Evolutionary conservation across 805 yeast genomes (phyloP), one percentile per base, ranked within the genome.

Genomic region (Cyberlindnera petersonii): DNA sequence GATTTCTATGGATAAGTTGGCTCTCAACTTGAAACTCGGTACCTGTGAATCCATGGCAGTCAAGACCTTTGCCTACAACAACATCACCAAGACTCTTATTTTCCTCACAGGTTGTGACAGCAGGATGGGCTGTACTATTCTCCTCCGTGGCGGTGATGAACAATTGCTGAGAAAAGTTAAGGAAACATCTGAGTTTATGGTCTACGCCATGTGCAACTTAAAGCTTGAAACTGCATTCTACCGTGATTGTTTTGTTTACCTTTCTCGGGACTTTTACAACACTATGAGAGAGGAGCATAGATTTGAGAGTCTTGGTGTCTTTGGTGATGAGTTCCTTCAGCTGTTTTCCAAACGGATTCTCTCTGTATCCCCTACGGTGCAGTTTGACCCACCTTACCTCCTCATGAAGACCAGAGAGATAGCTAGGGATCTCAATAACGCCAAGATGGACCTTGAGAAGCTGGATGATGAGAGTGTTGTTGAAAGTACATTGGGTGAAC

Each of bases 331-430:
- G 4, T 69, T 69, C 45, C 46, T 69, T 6, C 56, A 59, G 13
- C 50, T 60, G 23, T 64, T 79, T 36, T 57, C 67, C 14, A 64
- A 65, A n/a, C 64, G 86, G 43, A 64, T 78, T 4, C 62, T 91
- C 20, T 86, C 95, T 4, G 74, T 86, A 1, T 89, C 98, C 2
- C 97, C 98, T 0, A 76, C 88, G 37, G 89, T 89, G 0, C 68
- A 72, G 15, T 84, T 85, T 52, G 77, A 80, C 0, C 63, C 77
- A 4, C 98, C 98, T 0, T 69, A 72, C 37, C 66, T 82, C 9
- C 62, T 85, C 31, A 56, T 61, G 24, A 71, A 71, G 44, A 78
- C 82, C 0, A 64, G 86, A 32, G 65, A 64, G 11, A 58, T 82
- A 1, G 85, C 81, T 45, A 43, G 56, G 8, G 54, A 53, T 1